Evolutionary conservation across 257 asterid species (phyloP).

Genomic region (Ophiorrhiza pumila): DNA sequence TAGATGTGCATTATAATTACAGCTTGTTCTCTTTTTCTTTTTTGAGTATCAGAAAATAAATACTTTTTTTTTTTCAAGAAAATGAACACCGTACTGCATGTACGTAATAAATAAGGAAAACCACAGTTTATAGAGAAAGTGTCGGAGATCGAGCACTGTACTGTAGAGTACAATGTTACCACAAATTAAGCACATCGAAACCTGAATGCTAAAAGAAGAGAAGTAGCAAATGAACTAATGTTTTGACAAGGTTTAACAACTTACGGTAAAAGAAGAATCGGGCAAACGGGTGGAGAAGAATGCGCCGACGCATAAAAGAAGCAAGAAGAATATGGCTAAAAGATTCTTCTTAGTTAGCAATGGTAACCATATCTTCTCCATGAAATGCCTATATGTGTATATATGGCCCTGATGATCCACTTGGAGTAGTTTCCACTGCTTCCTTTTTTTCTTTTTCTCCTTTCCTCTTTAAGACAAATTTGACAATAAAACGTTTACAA

Average conservation of each 20-base stretch:
- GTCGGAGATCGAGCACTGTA: too few relatives aligned
- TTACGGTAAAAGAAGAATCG: constrained; percentile 48
- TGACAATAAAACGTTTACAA: too few relatives aligned
- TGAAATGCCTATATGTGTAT: constrained; percentile 16
- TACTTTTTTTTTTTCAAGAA: too few relatives aligned
- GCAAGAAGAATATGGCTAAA: constrained; percentile 34
- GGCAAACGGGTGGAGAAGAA: constrained; percentile 67
- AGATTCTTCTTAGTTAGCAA: constrained; percentile 16
- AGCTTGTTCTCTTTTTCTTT: too few relatives aligned
- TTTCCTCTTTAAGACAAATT: constrained; percentile 22
- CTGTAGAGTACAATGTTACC: too few relatives aligned
- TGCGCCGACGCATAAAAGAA: constrained; percentile 58
- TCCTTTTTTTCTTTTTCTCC: constrained; percentile 15
- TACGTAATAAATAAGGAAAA: too few relatives aligned
- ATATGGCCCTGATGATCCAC: constrained; percentile 11
- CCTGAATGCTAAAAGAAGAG: too few relatives aligned
- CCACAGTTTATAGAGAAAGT: too few relatives aligned
- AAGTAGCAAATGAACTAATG: neutral
- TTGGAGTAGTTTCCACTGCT: neutral
- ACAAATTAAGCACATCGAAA: too few relatives aligned
- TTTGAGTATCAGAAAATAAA: too few relatives aligned
- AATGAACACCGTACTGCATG: too few relatives aligned
- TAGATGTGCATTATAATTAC: too few relatives aligned
- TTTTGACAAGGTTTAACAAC: constrained; percentile 20
- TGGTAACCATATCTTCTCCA: constrained; percentile 53